These are phyloP conservation scores for Aspergillus sp. DNA, from an alignment of 2,329 filamentous ascomycete species.

Conservation along the genomic window DNA sequence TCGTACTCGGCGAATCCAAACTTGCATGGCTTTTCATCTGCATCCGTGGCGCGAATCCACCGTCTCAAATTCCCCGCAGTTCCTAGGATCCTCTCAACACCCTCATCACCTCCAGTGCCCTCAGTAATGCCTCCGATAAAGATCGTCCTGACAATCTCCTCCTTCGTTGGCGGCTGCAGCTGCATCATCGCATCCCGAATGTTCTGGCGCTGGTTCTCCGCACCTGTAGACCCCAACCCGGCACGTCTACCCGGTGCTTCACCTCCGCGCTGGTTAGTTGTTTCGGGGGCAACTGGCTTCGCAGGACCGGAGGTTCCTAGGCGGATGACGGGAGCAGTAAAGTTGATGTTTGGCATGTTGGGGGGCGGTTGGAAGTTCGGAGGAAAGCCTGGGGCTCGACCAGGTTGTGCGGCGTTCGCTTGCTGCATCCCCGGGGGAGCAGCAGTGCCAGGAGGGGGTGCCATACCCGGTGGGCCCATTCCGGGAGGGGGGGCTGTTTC, in stretches of 20 bases:
- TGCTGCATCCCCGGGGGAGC: constrained; percentile 72
- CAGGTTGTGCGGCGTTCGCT: constrained; percentile 65
- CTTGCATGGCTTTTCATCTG: constrained; percentile 72
- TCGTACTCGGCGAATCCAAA: constrained; percentile 97
- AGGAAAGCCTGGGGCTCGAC: constrained; percentile 72
- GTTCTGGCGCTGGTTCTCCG: constrained; percentile 61
- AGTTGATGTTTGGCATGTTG: constrained; percentile 96
- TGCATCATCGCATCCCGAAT: constrained; percentile 63
- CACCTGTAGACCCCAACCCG: constrained; percentile 55
- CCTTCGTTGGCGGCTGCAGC: constrained; percentile 72
- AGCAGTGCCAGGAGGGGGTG: constrained; percentile 71
- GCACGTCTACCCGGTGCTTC: constrained; percentile 44
- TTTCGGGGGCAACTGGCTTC: constrained; percentile 49
- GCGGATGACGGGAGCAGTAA: constrained; percentile 92
- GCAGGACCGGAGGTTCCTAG: constrained; percentile 66
- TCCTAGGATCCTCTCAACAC: constrained; percentile 68
- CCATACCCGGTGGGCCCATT: constrained; percentile 68
- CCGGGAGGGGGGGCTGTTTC: neutral
- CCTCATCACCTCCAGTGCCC: constrained; percentile 67
- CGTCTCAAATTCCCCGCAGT: constrained; percentile 72
- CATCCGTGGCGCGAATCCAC: constrained; percentile 74
- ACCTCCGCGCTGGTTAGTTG: constrained; percentile 39
- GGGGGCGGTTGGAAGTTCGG: constrained; percentile 79
- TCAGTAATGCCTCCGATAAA: constrained; percentile 83
- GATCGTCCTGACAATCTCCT: constrained; percentile 86